Percentiles rank a stretch among this genome's conserved stretches.
Evolutionary conservation across 2,329 filamentous ascomycete genomes (phyloP).

Genomic region (Trichoderma arundinaceum): DNA sequence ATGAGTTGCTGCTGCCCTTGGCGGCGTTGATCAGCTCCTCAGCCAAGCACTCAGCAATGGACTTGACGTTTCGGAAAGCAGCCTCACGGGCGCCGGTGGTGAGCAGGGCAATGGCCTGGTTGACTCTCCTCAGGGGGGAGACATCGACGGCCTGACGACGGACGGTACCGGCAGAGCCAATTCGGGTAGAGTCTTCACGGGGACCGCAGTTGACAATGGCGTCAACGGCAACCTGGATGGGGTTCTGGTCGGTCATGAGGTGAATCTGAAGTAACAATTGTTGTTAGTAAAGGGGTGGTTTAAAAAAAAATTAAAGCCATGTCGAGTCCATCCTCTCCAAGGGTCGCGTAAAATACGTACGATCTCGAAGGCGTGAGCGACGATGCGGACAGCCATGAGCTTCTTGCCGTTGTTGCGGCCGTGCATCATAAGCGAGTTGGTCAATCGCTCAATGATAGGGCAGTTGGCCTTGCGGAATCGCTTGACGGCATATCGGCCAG

Average conservation of each 20-base stretch:
- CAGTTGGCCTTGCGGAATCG: conserved; percentile 99
- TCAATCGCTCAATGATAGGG: conserved; percentile 99
- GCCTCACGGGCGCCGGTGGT: conserved; percentile 99
- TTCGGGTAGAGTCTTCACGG: conserved; percentile 99
- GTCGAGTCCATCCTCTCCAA: background rate
- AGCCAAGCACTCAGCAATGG: conserved; percentile 97
- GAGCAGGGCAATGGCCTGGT: conserved; percentile 99
- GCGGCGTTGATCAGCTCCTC: conserved; percentile 99
- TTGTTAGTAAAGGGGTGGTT: conserved; percentile 39
- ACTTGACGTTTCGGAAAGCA: conserved; percentile 99
- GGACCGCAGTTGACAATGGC: conserved; percentile 99
- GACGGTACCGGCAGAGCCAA: conserved; percentile 98
- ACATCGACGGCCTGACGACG: conserved; percentile 99
- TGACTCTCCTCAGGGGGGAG: conserved; percentile 97
- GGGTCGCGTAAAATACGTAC: conserved; percentile 63
- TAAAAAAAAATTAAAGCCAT: background rate
- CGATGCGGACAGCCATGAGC: conserved; percentile 99
- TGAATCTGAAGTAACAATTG: conserved; percentile 71
- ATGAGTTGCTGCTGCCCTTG: conserved; percentile 99
- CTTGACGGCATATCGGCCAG: conserved; percentile 98
- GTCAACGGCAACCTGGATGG: conserved; percentile 98
- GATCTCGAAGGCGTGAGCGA: conserved; percentile 99
- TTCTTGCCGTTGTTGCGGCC: conserved; percentile 99
- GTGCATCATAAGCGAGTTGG: conserved; percentile 99
- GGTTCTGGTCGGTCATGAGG: conserved; percentile 99